phyloP scores from a whole-genome alignment of 2,329 filamentous ascomycete species.

The Pseudogymnoascus sp. region DNA sequence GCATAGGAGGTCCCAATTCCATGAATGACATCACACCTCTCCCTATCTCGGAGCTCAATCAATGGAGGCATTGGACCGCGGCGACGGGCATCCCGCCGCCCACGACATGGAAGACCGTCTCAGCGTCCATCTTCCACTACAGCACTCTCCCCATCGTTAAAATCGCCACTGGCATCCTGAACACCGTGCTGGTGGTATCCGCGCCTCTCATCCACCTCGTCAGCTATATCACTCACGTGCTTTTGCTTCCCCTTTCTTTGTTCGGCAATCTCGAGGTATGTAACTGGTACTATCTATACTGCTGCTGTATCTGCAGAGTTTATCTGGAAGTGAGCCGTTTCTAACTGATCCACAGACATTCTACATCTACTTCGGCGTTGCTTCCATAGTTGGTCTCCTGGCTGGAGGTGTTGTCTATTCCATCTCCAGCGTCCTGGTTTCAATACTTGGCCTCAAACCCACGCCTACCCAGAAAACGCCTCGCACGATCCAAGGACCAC shows the following conservation, averaged over 20 bases:
- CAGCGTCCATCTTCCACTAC: constrained; percentile 29
- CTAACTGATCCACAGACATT: constrained; percentile 31
- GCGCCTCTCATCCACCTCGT: constrained; percentile 43
- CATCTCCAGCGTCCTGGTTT: constrained; percentile 48
- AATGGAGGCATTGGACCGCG: constrained; percentile 18
- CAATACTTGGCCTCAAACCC: constrained; percentile 35
- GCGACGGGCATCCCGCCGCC: constrained; percentile 26
- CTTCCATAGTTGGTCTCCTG: constrained; percentile 58
- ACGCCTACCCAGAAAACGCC: background rate
- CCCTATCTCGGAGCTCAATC: background rate
- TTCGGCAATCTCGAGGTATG: constrained; percentile 50
- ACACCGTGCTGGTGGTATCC: background rate
- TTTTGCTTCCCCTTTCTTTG: constrained; percentile 43
- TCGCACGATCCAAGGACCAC: background rate
- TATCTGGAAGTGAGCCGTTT: background rate
- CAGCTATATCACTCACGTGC: constrained; percentile 33
- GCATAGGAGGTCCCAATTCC: background rate
- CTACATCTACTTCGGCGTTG: constrained; percentile 53
- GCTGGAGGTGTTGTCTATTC: constrained; percentile 55
- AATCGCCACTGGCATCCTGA: constrained; percentile 31
- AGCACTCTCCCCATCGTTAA: constrained; percentile 33
- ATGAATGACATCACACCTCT: background rate
- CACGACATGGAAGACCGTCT: constrained; percentile 25
- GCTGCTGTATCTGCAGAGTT: constrained; percentile 18
- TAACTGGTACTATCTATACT: constrained; percentile 13